Percentiles rank a stretch among this genome's conserved stretches.
Conservation (phyloP, 176 grass and related monocot genomes). For the Carex scoparia region DNA sequence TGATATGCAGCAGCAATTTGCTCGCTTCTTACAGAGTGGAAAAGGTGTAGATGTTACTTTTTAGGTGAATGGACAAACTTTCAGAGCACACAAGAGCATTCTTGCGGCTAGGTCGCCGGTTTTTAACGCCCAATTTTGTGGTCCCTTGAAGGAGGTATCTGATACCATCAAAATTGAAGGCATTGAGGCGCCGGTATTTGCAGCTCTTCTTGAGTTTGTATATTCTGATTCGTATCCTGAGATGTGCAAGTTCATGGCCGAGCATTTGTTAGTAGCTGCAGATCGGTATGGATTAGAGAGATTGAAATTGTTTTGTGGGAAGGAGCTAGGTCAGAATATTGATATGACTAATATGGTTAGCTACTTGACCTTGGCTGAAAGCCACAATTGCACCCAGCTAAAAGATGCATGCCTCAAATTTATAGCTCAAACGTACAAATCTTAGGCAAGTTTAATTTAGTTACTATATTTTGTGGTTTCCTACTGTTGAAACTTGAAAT, state of each 20-base stretch:
- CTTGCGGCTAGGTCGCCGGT: slow-evolving; percentile 29
- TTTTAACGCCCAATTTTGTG: slow-evolving; percentile 35
- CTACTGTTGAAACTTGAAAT: neutral
- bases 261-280: slow-evolving; percentile 33
- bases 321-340: slow-evolving; percentile 21
- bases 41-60: slow-evolving; percentile 20
- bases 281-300: slow-evolving; percentile 40
- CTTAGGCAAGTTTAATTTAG: neutral
- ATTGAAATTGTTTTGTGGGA: slow-evolving; percentile 42
- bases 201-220: slow-evolving; percentile 47
- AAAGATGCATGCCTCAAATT: slow-evolving; percentile 37
- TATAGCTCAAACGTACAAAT: slow-evolving; percentile 13
- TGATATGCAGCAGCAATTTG: no score
- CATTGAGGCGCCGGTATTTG: slow-evolving; percentile 31
- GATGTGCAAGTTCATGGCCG: neutral
- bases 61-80: neutral
- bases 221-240: slow-evolving; percentile 40
- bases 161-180: slow-evolving; percentile 14
- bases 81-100: slow-evolving; percentile 3
- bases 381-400: slow-evolving; percentile 32
- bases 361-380: slow-evolving; percentile 32
- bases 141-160: slow-evolving; percentile 17
- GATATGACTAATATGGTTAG: slow-evolving; percentile 22
- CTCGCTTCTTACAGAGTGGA: no score
- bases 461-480: neutral